Evolutionary conservation across 257 asterid species (phyloP), one percentile per base, ranked within the genome.

Genomic region (Przewalskia tangutica): DNA sequence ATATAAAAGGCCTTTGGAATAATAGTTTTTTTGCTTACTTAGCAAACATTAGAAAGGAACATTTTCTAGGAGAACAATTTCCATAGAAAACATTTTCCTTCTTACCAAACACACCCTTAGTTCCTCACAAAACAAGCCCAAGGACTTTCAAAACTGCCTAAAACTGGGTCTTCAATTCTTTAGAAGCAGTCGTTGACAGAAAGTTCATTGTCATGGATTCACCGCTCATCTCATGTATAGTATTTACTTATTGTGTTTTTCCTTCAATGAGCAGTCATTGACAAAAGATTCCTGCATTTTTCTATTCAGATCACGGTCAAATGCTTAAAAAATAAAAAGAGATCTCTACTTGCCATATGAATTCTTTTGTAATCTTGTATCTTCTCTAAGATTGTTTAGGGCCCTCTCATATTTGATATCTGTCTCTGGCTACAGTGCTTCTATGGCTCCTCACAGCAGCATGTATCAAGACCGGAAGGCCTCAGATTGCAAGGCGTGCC

Each of bases 401-500:
- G 13, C 50, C 8, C 38, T 3, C 55, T 82, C 20, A 83, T 65
- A 12, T 77, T 80, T 59, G 44, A 34, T 82, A 27, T 81, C 23
- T 82, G 77, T 64, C 42, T 50, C 27, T 84, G 80, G 83, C 59
- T 83, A 87, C 92, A 91, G 95, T 91, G 85, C 93, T 91, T 32
- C 80, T 91, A 70, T 91, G 95, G 93, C 86, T 91, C 75, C 89
- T 91, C 42, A 89, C 93, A 58, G 93, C 93, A 27, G 95, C 93
- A 17, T 91, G 93, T 81, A 88, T 90, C 88, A 91, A 91, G 85
- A 85, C 90, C 0, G 95, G 93, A 81, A 88, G 95, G 50, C 95
- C 95, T 20, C 90, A 87, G 83, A 81, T 91, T 14, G 95, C 95
- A 2, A 85, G 93, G 68, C 92, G 92, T 44, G 95, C 95, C 51